Conservation (phyloP, 495 filamentous ascomycete genomes). For the Choiromyces venosus region DNA sequence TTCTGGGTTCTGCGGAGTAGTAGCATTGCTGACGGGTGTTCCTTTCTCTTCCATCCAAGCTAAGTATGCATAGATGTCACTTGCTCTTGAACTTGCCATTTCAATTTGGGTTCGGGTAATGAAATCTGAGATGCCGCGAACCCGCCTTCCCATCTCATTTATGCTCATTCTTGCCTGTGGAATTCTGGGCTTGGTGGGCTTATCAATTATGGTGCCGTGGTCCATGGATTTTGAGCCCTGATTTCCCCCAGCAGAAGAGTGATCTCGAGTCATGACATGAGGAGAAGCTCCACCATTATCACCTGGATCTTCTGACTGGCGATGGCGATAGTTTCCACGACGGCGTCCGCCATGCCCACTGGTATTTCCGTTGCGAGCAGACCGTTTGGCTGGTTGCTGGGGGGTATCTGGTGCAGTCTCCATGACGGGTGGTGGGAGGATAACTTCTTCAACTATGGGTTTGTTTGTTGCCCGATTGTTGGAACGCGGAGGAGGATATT, state of each 20-base stretch:
- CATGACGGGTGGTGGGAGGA: slow-evolving; percentile 23
- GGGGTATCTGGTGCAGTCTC: slow-evolving; percentile 38
- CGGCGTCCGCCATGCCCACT: slow-evolving; percentile 41
- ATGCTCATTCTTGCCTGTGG: slow-evolving; percentile 62
- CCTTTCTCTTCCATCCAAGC: slow-evolving; percentile 42
- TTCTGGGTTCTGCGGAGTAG: slow-evolving; percentile 38
- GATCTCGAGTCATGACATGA: slow-evolving; percentile 43
- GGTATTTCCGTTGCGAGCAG: slow-evolving; percentile 50
- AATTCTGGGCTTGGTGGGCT: slow-evolving; percentile 41
- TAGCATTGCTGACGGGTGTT: slow-evolving; percentile 37
- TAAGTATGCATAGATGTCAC: slow-evolving; percentile 40
- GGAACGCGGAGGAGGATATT: slow-evolving; percentile 40
- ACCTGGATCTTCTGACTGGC: slow-evolving; percentile 43
- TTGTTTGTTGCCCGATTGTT: slow-evolving; percentile 30
- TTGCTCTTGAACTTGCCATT: slow-evolving; percentile 53
- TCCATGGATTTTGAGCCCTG: slow-evolving; percentile 37
- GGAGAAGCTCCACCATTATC: slow-evolving; percentile 42
- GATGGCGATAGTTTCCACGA: slow-evolving; percentile 41
- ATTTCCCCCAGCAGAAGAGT: slow-evolving; percentile 31
- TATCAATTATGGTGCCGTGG: slow-evolving; percentile 36
- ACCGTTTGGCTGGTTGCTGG: slow-evolving; percentile 37
- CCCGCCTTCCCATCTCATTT: slow-evolving; percentile 85
- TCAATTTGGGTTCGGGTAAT: slow-evolving; percentile 88
- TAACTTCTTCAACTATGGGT: slow-evolving; percentile 27
- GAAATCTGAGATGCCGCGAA: slow-evolving; percentile 77